Evolutionary conservation across 129 eudicot species (phyloP), one percentile per base, ranked within the genome.

Genomic region (Ambrosia artemisiifolia): DNA sequence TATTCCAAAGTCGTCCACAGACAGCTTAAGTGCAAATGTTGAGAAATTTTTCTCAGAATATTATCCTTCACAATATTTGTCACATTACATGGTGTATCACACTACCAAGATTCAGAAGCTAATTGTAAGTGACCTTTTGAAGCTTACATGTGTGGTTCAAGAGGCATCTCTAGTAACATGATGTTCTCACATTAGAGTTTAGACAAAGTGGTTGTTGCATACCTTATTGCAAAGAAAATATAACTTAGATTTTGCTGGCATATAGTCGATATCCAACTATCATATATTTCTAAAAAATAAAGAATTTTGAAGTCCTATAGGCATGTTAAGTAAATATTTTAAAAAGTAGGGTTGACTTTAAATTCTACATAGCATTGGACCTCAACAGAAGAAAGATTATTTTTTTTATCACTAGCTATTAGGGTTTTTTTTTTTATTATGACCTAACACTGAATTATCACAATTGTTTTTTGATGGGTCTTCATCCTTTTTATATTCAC

Each of bases 61-160:
- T 78, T 86, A 95, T 88, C 92, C 97, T 67, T 75, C 84, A 40
- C 71, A 83, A 17, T 95, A 95, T 83, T 92, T 95, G 65, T 95
- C 99, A 48, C 95, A 95, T 75, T 71, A 63, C 51, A 70, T 90
- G 69, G 86, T 95, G 75, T 84, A 85, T 55, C 88, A 83, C 68
- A 83, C 97, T 75, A 86, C 76, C 79, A 95, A 86, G 70, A 84
- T 95, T 38, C 77, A 54, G 70, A 82, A 66, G 76, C 86, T 95
- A 60, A 69, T 86, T 81, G 99, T 95, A 88, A 86, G 99, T 70
- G 75, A 61, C 63, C 20, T 65, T 69, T 59, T 43, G 55, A 81
- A 76, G 75, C 67, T 72, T 24, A n/a, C 50, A 24, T 32, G 11
- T 69, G 30, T 74, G 78, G 50, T 73, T 17, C 34, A 7, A 30